Evolutionary conservation across 371 early-diverging fungal genomes (phyloP).

Genomic region (Nematocida sp.): DNA sequence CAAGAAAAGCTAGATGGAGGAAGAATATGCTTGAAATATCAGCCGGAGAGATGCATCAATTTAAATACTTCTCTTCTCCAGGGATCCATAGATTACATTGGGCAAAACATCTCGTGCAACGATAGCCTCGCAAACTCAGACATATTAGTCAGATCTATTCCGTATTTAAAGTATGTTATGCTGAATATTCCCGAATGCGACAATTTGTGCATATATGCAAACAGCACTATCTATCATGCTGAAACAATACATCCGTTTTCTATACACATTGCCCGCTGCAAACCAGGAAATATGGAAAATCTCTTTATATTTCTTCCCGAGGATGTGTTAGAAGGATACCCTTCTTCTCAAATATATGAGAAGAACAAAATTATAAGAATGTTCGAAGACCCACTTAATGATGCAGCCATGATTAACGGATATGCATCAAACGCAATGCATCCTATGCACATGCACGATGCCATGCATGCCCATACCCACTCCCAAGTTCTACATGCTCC

Average conservation of each 20-base stretch:
- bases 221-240: neutral
- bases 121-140: neutral
- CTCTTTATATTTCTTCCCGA: constrained; percentile 19
- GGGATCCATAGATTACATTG: neutral
- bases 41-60: neutral
- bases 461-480: too few relatives aligned
- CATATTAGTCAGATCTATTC: neutral
- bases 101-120: neutral
- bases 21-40: constrained; percentile 6
- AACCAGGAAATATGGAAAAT: constrained; percentile 39
- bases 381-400: too few relatives aligned
- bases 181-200: constrained; percentile 5
- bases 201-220: constrained; percentile 14
- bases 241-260: too few relatives aligned
- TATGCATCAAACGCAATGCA: too few relatives aligned
- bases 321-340: neutral
- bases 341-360: too few relatives aligned
- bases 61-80: neutral
- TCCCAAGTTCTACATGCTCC: too few relatives aligned
- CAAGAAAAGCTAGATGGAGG: neutral
- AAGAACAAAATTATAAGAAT: too few relatives aligned
- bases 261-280: neutral
- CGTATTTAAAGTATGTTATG: constrained; percentile 17
- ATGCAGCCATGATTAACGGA: too few relatives aligned
- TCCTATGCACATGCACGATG: too few relatives aligned